Evolutionary conservation across 129 eudicot genomes (phyloP).

Genomic region (Flaveria linearis): DNA sequence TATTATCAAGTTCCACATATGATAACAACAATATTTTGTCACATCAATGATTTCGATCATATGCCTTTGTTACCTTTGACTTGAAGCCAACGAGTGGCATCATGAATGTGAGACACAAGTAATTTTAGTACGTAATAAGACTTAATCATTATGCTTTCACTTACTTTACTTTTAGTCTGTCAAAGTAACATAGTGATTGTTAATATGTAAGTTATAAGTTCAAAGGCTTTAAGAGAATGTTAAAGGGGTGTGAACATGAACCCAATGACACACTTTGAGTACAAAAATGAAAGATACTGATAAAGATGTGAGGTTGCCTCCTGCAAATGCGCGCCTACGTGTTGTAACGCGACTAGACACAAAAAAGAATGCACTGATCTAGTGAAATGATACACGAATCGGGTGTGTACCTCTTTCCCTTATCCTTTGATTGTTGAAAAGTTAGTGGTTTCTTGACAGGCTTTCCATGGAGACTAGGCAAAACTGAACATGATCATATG

Average conservation of each 20-base stretch:
- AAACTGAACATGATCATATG: conserved; percentile 36
- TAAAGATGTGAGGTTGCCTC: conserved; percentile 18
- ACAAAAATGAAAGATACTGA: conserved; percentile 10
- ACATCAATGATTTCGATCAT: conserved; percentile 36
- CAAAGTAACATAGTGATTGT: background rate
- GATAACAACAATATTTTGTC: conserved; percentile 27
- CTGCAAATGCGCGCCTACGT: conserved; percentile 20
- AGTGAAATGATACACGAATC: conserved; percentile 19
- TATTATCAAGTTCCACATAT: conserved; percentile 29
- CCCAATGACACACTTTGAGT: conserved; percentile 8
- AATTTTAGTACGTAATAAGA: conserved; percentile 26
- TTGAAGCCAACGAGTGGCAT: conserved; percentile 45
- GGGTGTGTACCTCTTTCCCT: conserved; percentile 22
- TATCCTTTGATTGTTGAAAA: conserved; percentile 33
- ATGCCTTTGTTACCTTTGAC: conserved; percentile 43
- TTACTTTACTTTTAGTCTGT: conserved; percentile 10
- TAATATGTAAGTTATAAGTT: background rate
- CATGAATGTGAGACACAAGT: conserved; percentile 41
- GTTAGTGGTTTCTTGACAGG: conserved; percentile 45
- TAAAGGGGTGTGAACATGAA: conserved; percentile 15
- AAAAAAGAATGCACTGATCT: conserved; percentile 28
- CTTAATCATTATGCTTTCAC: conserved; percentile 28
- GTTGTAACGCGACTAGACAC: conserved; percentile 35
- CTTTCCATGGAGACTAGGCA: conserved; percentile 39
- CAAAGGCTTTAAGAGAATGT: background rate